Base-by-base conservation (phyloP, 805 yeast genomes). In the Saturnispora hagleri region DNA sequence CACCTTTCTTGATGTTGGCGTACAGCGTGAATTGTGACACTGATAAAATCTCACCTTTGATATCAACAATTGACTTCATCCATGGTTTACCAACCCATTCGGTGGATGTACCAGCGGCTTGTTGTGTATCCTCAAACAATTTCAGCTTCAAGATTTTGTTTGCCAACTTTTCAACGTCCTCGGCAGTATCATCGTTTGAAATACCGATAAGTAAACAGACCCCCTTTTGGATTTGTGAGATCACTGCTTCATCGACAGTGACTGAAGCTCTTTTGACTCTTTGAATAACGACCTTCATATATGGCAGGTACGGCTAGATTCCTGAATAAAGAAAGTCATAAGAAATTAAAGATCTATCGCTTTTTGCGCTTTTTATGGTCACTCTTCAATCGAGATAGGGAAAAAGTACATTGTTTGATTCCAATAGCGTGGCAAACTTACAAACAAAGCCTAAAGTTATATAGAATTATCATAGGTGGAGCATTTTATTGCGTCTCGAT, bases 11-110 rank as follows among this genome's bases (percentile, higher is more conserved):
- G 20, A 93, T 79, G 42, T 78, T 84, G 0, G 89, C 99, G 65
- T 84, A 80, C 41, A 93, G 72, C 0, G 99, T 93, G 69, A 93
- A 93, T 63, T 93, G 99, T 2, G 97, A 88, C 0, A 93, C 91
- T 2, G 95, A 84, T 7, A 93, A 68, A 4, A 93, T 81, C 60
- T 85, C 84, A 13, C 89, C 95, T 2, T 74, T 67, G 18, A 77
- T 69, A 46, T 89, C 95, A 17, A 72, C 76, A 1, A 84, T 75
- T 35, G 80, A 75, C 59, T 77, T 77, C 57, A 82, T 81, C 99
- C 99, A 93, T 4, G 86, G 84, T 54, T 75, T 77, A 0, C 81
- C 83, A n/a, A 61, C 64, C 74, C 76, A 80, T 27, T 77, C 74
- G 1, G 76, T 84, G 15, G 71, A 69, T 1, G 78, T 72, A 12